Conservation (phyloP, 1,284 basidiomycete genomes). For the Trametes sp. region DNA sequence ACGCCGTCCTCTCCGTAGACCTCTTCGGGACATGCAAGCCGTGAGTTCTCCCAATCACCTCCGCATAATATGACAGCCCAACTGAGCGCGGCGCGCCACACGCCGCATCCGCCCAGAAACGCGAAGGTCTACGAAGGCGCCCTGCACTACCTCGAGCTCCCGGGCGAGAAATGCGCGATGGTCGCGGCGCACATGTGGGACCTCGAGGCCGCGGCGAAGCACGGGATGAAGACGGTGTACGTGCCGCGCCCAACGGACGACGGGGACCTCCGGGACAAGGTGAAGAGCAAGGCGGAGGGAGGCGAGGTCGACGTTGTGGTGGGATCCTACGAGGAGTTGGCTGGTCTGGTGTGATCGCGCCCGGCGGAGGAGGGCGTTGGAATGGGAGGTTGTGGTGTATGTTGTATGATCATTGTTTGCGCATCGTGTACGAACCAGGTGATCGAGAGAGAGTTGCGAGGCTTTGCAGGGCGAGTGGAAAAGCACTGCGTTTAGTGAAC, state of each 20-base stretch:
- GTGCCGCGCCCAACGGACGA: slow-evolving; percentile 58
- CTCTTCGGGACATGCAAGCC: slow-evolving; percentile 69
- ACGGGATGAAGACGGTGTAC: slow-evolving; percentile 66
- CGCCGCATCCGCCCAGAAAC: slow-evolving; percentile 51
- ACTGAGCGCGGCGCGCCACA: too few species aligned
- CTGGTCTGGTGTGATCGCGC: slow-evolving; percentile 16
- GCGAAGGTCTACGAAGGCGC: slow-evolving; percentile 60
- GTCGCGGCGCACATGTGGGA: slow-evolving; percentile 71
- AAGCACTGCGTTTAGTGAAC: too few species aligned
- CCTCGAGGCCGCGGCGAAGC: slow-evolving; percentile 56
- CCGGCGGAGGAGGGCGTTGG: neutral
- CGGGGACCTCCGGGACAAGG: slow-evolving; percentile 32
- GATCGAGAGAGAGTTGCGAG: too few species aligned
- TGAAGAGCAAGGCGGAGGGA: slow-evolving; percentile 37
- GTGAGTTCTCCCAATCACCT: slow-evolving; percentile 42
- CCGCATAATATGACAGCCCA: too few species aligned
- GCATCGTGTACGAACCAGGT: too few species aligned
- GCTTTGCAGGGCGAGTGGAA: too few species aligned
- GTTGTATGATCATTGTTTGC: too few species aligned
- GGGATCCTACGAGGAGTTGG: slow-evolving; percentile 38
- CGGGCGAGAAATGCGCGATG: slow-evolving; percentile 62
- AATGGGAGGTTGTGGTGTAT: too few species aligned
- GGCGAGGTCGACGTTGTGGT: slow-evolving; percentile 43
- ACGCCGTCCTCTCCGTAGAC: slow-evolving; percentile 65
- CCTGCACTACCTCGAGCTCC: slow-evolving; percentile 56